Percentiles rank a stretch among this genome's conserved stretches.
phyloP scores from a whole-genome alignment of 1,139 yeast genomes.

The Suhomyces coccinellae region DNA sequence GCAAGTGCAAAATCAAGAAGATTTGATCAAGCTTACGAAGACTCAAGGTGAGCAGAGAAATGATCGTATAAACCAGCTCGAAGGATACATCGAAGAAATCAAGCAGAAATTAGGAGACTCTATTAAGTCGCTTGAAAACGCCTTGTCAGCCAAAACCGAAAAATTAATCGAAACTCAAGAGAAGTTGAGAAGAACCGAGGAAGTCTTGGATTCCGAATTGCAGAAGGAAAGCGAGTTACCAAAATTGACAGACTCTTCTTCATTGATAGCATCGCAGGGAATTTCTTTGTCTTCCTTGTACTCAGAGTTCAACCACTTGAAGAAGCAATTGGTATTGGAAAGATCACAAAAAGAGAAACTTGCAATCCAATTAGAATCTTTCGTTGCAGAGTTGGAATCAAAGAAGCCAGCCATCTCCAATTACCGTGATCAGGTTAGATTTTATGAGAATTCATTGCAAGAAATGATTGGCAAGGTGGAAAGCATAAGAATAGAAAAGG shows the following conservation, averaged over 20 bases:
- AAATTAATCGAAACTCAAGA: conserved; percentile 36
- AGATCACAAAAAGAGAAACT: conserved; percentile 69
- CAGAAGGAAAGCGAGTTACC: conserved; percentile 45
- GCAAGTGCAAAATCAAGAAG: conserved; percentile 66
- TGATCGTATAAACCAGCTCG: conserved; percentile 50
- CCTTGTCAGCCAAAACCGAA: conserved; percentile 34
- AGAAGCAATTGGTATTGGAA: conserved; percentile 69
- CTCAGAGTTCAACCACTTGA: conserved; percentile 64
- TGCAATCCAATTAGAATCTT: conserved; percentile 67
- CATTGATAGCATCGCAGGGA: conserved; percentile 52
- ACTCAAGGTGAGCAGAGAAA: conserved; percentile 48
- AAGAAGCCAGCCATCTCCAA: conserved; percentile 76
- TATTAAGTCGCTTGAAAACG: conserved; percentile 24
- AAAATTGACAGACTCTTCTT: conserved; percentile 37
- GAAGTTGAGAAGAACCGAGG: conserved; percentile 41
- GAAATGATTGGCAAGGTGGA: conserved; percentile 44
- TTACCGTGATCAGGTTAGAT: conserved; percentile 57
- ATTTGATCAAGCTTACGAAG: conserved; percentile 60
- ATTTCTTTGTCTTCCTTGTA: conserved; percentile 69
- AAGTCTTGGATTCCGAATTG: conserved; percentile 42
- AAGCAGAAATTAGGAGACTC: conserved; percentile 37
- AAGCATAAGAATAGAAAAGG: conserved; percentile 37
- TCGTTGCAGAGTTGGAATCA: conserved; percentile 74
- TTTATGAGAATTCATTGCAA: conserved; percentile 41
- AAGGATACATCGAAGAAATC: conserved; percentile 44